Conservation (phyloP, 768 basidiomycete species). For the Leccinum longicurvipes region DNA sequence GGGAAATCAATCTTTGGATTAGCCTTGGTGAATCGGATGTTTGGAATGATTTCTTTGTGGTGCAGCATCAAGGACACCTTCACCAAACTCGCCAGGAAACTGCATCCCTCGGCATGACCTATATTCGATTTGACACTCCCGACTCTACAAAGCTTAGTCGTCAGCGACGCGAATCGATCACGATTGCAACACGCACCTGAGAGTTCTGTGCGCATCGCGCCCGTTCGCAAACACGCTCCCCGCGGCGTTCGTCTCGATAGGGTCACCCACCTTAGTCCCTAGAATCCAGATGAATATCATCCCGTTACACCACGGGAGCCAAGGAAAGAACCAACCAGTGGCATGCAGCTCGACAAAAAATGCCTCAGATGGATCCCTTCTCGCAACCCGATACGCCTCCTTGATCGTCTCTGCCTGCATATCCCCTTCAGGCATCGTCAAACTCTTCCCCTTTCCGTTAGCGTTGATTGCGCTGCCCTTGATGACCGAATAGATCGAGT, state of each 20-base stretch:
- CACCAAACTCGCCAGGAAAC: too few relatives aligned
- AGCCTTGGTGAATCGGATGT: constrained; percentile 26
- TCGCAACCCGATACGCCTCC: constrained; percentile 22
- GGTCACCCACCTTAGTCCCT: constrained; percentile 45
- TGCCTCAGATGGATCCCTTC: constrained; percentile 35
- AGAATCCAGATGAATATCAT: constrained; percentile 1
- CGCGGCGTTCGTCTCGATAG: constrained; percentile 49
- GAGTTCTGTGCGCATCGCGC: constrained; percentile 14
- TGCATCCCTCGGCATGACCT: constrained; percentile 28
- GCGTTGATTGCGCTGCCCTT: constrained; percentile 33
- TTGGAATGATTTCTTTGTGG: constrained; percentile 28
- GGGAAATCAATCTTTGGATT: constrained; percentile 26
- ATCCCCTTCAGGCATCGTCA: too few relatives aligned
- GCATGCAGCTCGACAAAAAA: constrained; percentile 51
- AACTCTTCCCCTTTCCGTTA: too few relatives aligned
- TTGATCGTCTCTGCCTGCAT: too few relatives aligned
- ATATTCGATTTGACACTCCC: constrained; percentile 27
- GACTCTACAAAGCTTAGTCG: constrained; percentile 9
- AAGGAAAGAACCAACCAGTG: constrained; percentile 32
- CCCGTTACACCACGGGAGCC: neutral
- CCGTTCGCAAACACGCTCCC: constrained; percentile 34
- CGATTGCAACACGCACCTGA: constrained; percentile 9
- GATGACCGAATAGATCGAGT: constrained; percentile 30
- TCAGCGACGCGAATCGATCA: neutral
- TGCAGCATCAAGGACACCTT: constrained; percentile 33